Evolutionary conservation across 345 rosid genomes (phyloP).

Genomic region (Draba incana): DNA sequence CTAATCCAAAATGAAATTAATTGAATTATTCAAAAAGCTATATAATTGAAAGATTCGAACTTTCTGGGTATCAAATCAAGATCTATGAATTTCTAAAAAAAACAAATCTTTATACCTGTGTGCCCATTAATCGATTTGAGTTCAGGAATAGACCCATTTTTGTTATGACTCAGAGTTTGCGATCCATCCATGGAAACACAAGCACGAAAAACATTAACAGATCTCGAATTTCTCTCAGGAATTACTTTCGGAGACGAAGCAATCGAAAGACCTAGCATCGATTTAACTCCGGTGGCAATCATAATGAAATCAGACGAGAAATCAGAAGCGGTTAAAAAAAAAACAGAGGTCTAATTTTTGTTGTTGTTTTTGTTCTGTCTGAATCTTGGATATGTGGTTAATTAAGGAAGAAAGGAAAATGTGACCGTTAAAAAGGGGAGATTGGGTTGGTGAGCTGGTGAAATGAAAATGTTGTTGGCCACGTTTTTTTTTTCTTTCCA

Average conservation of each 20-base stretch:
- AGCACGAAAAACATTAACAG: slow-evolving; percentile 38
- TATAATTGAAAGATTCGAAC: no score
- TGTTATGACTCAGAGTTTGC: slow-evolving; percentile 27
- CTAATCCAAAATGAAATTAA: no score
- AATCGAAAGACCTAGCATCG: slow-evolving; percentile 35
- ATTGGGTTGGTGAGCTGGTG: slow-evolving; percentile 32
- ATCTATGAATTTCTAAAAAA: not conserved
- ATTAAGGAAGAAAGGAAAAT: slow-evolving; percentile 22
- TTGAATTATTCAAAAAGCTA: no score
- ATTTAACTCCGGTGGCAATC: slow-evolving; percentile 41
- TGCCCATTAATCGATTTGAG: slow-evolving; percentile 38
- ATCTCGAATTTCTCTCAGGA: slow-evolving; percentile 36
- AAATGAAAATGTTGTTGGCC: slow-evolving; percentile 39
- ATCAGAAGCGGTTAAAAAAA: not conserved
- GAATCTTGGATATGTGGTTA: slow-evolving; percentile 4
- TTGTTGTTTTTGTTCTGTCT: not conserved
- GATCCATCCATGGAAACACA: slow-evolving; percentile 47
- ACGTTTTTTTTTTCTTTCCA: no score
- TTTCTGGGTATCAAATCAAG: no score
- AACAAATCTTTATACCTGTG: slow-evolving; percentile 4
- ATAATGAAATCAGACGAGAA: slow-evolving; percentile 11
- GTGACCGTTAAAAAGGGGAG: slow-evolving; percentile 39
- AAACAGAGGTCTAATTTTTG: not conserved
- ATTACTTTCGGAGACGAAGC: slow-evolving; percentile 24
- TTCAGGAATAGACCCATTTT: slow-evolving; percentile 37